These are phyloP conservation scores for Misopates orontium DNA, from an alignment of 257 asterid species.

Conservation along the genomic window DNA sequence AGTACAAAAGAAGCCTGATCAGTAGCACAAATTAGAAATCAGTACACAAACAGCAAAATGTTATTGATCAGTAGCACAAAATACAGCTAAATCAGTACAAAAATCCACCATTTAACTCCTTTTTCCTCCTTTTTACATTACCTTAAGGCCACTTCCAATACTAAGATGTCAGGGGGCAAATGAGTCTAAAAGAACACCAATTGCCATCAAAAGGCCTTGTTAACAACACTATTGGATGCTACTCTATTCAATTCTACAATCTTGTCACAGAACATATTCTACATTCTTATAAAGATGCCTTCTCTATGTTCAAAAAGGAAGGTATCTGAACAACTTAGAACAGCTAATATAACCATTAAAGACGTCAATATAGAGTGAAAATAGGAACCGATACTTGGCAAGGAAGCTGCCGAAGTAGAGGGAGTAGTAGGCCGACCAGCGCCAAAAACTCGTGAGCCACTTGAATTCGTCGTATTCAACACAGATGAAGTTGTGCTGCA, in stretches of 20 bases:
- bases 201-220: constrained; percentile 32
- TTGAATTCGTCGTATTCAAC: constrained; percentile 63
- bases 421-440: constrained; percentile 65
- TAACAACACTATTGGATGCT: background rate
- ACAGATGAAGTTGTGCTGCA: constrained; percentile 88
- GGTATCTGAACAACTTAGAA: background rate
- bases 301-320: background rate
- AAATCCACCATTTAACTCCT: constrained; percentile 5
- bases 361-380: constrained; percentile 25
- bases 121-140: constrained; percentile 23
- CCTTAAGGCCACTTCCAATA: constrained; percentile 15
- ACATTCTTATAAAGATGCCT: background rate
- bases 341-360: constrained; percentile 26
- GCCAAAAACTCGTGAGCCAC: constrained; percentile 77
- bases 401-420: constrained; percentile 44
- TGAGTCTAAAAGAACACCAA: constrained; percentile 35
- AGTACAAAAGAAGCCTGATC: constrained; percentile 17
- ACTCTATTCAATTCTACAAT: constrained; percentile 22
- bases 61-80: constrained; percentile 12
- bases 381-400: constrained; percentile 1
- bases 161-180: constrained; percentile 39
- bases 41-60: no score
- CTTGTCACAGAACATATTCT: background rate
- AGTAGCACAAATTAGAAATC: constrained; percentile 7
- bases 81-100: constrained; percentile 9